phyloP scores from a whole-genome alignment of 2,329 filamentous ascomycete species.

The Fusarium proliferatum region DNA sequence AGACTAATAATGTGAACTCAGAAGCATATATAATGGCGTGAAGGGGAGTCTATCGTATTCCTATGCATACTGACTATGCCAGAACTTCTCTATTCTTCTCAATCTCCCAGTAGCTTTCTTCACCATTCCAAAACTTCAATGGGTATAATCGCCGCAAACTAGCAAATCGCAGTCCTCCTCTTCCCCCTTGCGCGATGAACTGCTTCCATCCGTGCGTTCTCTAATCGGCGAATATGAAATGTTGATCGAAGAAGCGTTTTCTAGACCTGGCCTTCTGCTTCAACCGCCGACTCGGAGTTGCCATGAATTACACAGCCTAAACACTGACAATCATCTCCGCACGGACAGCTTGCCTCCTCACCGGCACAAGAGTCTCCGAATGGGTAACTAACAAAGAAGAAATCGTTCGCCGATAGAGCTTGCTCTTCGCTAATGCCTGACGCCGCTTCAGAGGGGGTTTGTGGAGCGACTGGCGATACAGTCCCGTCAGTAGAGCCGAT shows the following conservation, averaged over 20 bases:
- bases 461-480: slow-evolving; percentile 54
- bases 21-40: not conserved
- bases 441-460: slow-evolving; percentile 61
- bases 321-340: slow-evolving; percentile 69
- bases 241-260: not conserved
- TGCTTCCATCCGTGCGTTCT: not conserved
- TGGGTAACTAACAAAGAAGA: slow-evolving; percentile 69
- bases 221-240: not conserved
- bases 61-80: not conserved
- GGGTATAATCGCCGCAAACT: slow-evolving; percentile 32
- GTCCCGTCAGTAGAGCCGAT: slow-evolving; percentile 42
- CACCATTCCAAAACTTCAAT: slow-evolving; percentile 10
- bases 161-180: not conserved
- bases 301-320: slow-evolving; percentile 67
- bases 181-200: not conserved
- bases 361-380: slow-evolving; percentile 61
- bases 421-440: slow-evolving; percentile 62
- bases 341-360: slow-evolving; percentile 63
- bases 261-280: slow-evolving; percentile 13
- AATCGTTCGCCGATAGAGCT: slow-evolving; percentile 62
- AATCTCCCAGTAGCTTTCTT: not conserved
- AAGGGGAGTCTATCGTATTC: slow-evolving; percentile 3
- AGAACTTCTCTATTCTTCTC: not conserved
- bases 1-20: not conserved
- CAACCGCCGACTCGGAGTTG: slow-evolving; percentile 37